These are phyloP conservation scores for Emergomyces pasteurianus DNA, from an alignment of 2,329 filamentous ascomycete species.

Conservation along the genomic window DNA sequence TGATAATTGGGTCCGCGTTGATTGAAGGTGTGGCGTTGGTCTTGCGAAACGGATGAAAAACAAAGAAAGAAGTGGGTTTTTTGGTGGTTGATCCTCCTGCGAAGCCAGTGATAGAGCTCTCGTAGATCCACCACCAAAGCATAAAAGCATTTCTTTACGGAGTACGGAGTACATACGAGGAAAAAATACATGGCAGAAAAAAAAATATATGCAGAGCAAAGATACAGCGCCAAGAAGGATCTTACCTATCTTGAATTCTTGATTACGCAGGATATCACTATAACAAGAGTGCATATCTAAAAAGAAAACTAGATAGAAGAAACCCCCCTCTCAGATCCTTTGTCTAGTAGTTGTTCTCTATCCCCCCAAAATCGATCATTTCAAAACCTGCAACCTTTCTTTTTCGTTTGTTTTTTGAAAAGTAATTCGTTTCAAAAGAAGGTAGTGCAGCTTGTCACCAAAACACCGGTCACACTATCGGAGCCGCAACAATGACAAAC, in stretches of 20 bases:
- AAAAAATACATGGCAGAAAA: no score
- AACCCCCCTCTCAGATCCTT: background rate
- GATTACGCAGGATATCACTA: background rate
- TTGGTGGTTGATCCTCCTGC: background rate
- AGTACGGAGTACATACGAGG: no score
- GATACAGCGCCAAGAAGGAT: background rate
- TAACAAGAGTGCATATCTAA: background rate
- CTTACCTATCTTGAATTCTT: background rate
- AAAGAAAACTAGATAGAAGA: background rate
- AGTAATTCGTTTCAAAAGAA: background rate
- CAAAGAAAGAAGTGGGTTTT: background rate
- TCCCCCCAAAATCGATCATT: no score
- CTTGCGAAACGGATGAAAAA: background rate
- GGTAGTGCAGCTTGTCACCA: background rate
- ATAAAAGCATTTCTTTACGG: no score
- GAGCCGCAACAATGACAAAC: background rate
- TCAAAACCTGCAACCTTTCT: no score
- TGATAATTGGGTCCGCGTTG: background rate
- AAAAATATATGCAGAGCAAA: no score
- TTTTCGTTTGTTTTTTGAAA: background rate
- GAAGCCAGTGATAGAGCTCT: background rate
- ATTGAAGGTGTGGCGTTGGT: constrained; percentile 1
- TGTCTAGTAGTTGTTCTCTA: background rate
- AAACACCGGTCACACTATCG: background rate
- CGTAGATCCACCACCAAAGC: background rate